Evolutionary conservation across 257 asterid species (phyloP), one percentile per base, ranked within the genome.

Genomic region (Ophiorrhiza pumila): DNA sequence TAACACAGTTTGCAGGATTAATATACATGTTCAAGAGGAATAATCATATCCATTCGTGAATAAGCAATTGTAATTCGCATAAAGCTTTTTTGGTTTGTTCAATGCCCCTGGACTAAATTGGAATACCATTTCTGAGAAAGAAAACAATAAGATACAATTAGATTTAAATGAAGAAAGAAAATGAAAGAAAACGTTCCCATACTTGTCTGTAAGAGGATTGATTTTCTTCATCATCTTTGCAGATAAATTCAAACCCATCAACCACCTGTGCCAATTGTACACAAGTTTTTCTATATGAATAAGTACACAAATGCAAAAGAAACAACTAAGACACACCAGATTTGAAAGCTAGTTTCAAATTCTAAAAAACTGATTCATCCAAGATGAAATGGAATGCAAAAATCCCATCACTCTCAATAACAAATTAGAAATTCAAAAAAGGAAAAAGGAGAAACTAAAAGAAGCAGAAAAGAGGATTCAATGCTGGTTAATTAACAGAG

Each of bases 201-300:
- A 91, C 94, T 70, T 83, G 69, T 85, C 88, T 45, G 77, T 71
- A 4, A 81, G 83, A 66, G 88, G 85, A 66, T 81, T 73, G 49
- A 84, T 61, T 68, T 82, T 77, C 22, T 87, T 80, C 43, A 84
- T 58, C 78, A 69, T 79, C 67, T 77, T 76, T 52, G 49, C n/a
- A 52, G 89, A 74, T 76, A 88, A 80, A 22, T 81, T 78, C 77
- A 88, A 77, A 74, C 77, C 88, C 96, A 91, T 87, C 85, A 91
- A 82, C 96, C 97, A 91, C 88, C 96, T 90, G 78, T 60, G 29
- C 56, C 49, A 76, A 69, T 22, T 25, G 7, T 22, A 47, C 45
- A 49, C 27, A 47, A 72, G 22, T 5, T 25, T 61, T 15, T 31
- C 50, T 22, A 45, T 43, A 4, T 15, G 41, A 73, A 5, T n/a